A percentile compares a stretch with the other conserved stretches of the same genome.
Evolutionary conservation across 129 eudicot species (phyloP).

Genomic region (Arctium minus): DNA sequence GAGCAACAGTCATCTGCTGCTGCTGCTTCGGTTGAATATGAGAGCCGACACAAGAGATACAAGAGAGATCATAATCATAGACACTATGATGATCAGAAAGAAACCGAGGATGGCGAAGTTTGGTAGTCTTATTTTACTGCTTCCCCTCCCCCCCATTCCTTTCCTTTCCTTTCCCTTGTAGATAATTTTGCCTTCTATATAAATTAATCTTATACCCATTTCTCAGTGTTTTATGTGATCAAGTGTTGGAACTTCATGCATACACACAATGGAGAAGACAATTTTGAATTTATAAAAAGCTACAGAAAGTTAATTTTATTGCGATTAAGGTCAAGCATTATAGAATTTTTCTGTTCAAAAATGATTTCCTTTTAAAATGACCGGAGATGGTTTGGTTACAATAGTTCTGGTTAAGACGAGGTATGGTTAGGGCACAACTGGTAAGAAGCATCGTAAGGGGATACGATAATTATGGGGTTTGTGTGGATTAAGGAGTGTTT

Average conservation of each 20-base stretch:
- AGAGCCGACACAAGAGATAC: slow-evolving; percentile 57
- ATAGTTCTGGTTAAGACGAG: too few relatives aligned
- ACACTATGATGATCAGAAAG: slow-evolving; percentile 57
- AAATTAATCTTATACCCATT: neutral
- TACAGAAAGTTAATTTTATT: neutral
- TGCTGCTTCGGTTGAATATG: slow-evolving; percentile 43
- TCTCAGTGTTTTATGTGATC: slow-evolving; percentile 1
- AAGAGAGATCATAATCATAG: slow-evolving; percentile 58
- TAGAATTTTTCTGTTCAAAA: neutral
- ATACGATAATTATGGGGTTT: neutral
- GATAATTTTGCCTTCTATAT: slow-evolving; percentile 19
- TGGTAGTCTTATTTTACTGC: slow-evolving; percentile 29
- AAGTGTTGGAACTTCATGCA: neutral
- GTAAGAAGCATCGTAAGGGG: too few relatives aligned
- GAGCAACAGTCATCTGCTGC: slow-evolving; percentile 43
- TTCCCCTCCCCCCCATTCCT: neutral
- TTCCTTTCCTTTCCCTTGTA: slow-evolving; percentile 2
- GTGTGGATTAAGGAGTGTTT: too few relatives aligned
- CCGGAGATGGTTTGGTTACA: neutral
- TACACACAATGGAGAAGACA: neutral
- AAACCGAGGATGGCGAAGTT: slow-evolving; percentile 61
- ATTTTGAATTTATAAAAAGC: neutral
- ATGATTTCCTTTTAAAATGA: too few relatives aligned
- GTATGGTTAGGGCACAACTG: neutral
- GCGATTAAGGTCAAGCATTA: neutral